Conservation (phyloP, 2,329 filamentous ascomycete species). For the Diaporthe citriasiana region DNA sequence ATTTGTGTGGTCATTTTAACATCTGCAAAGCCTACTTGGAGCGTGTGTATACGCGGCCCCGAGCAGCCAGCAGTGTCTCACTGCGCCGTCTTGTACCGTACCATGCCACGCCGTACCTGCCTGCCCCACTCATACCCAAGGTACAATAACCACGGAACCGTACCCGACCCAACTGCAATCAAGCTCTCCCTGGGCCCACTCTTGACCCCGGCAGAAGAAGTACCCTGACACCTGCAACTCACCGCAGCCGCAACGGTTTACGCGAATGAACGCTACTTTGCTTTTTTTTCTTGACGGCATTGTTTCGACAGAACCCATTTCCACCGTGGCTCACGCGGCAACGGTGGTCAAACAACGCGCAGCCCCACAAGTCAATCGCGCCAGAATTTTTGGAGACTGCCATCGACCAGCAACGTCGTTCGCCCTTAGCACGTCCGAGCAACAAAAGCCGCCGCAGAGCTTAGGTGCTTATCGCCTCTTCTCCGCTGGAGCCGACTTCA, state of each 20-base stretch:
- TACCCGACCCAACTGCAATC: not conserved
- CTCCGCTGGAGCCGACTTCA: not conserved
- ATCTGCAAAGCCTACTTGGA: not conserved
- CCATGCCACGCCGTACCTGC: not conserved
- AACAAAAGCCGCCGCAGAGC: not conserved
- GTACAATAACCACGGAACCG: not conserved
- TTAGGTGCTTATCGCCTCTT: slow-evolving; percentile 3
- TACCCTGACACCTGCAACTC: not conserved
- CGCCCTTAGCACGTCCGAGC: not conserved
- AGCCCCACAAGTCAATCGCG: not conserved
- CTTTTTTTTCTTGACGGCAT: not conserved
- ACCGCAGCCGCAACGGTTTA: not conserved
- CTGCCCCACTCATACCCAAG: no score
- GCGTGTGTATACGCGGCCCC: not conserved
- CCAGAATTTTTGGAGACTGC: not conserved
- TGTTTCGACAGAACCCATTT: slow-evolving; percentile 12
- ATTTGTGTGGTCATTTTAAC: no score
- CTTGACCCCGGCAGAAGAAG: not conserved
- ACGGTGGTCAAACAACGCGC: not conserved
- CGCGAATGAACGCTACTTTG: slow-evolving; percentile 3
- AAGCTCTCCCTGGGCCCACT: slow-evolving; percentile 7
- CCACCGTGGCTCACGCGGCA: not conserved
- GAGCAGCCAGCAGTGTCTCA: not conserved
- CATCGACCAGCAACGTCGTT: not conserved
- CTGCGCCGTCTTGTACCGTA: not conserved